Percentiles rank a stretch among this genome's conserved stretches.
These are phyloP conservation scores for Chloridella minuta DNA, from an alignment of 352 stramenopile species.

Conservation along the genomic window DNA sequence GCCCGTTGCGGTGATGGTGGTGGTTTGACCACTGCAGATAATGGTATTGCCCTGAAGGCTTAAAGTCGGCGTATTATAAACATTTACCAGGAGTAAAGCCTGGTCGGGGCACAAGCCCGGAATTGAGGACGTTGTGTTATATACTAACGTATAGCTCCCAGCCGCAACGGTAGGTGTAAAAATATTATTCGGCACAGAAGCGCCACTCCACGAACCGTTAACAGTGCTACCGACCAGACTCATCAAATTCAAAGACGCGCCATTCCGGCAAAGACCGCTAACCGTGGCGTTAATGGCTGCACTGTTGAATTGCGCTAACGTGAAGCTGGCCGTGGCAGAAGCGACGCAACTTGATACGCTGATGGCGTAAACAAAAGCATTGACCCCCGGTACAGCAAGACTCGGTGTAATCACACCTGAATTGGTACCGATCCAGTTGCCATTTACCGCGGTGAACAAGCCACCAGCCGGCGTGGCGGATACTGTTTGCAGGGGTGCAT, in stretches of 20 bases:
- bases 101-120: neutral
- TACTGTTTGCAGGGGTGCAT: neutral
- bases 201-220: neutral
- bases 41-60: too few relatives aligned
- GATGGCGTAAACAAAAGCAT: neutral
- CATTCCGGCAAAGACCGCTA: neutral
- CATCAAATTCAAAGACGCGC: neutral
- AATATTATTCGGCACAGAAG: neutral
- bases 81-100: neutral
- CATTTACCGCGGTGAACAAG: too few relatives aligned
- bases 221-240: neutral
- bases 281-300: neutral
- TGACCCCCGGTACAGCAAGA: neutral
- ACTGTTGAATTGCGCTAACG: neutral
- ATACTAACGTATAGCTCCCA: neutral
- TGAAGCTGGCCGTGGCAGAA: neutral
- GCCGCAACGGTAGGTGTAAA: neutral
- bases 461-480: neutral
- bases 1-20: neutral
- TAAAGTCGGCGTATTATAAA: too few relatives aligned
- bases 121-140: neutral
- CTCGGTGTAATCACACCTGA: neutral
- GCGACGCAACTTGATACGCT: neutral
- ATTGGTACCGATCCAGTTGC: too few relatives aligned
- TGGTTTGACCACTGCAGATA: neutral